phyloP scores from a whole-genome alignment of 2,329 filamentous ascomycete species.

The Pochonia chlamydosporia region DNA sequence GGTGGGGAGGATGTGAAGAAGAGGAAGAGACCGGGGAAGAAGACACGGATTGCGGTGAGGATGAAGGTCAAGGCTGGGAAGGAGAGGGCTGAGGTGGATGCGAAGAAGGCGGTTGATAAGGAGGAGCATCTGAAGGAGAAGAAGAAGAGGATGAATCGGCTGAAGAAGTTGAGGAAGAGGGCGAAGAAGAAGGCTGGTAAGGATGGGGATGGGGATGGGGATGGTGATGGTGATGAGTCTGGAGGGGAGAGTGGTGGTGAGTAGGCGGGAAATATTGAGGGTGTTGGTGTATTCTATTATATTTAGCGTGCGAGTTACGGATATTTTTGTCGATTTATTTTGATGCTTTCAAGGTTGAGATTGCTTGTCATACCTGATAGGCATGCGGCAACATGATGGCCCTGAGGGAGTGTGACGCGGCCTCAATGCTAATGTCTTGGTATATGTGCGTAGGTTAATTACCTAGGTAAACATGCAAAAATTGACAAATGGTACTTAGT shows the following conservation, averaged over 20 bases:
- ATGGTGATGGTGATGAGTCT: constrained; percentile 14
- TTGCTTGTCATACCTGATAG: too few species aligned
- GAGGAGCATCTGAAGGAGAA: constrained; percentile 54
- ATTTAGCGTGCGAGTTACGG: too few species aligned
- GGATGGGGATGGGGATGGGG: constrained; percentile 9
- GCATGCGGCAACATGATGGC: too few species aligned
- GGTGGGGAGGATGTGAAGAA: constrained; percentile 14
- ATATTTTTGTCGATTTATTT: too few species aligned
- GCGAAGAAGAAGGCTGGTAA: constrained; percentile 46
- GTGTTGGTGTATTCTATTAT: not conserved
- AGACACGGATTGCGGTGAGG: constrained; percentile 46
- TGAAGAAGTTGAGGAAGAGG: constrained; percentile 54
- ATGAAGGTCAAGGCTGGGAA: constrained; percentile 36
- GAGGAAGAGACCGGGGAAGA: constrained; percentile 50
- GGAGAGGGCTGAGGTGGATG: constrained; percentile 32
- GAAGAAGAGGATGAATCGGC: constrained; percentile 55
- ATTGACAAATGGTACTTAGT: too few species aligned
- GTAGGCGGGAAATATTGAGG: constrained; percentile 9
- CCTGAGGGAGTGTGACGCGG: too few species aligned
- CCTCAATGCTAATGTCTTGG: too few species aligned
- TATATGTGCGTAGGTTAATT: too few species aligned
- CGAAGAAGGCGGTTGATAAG: constrained; percentile 38
- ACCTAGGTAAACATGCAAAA: too few species aligned
- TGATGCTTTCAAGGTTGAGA: too few species aligned
- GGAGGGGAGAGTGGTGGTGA: constrained; percentile 6